Evolutionary conservation across 2,329 filamentous ascomycete genomes (phyloP).

Genomic region (Phyllosticta citriasiana): DNA sequence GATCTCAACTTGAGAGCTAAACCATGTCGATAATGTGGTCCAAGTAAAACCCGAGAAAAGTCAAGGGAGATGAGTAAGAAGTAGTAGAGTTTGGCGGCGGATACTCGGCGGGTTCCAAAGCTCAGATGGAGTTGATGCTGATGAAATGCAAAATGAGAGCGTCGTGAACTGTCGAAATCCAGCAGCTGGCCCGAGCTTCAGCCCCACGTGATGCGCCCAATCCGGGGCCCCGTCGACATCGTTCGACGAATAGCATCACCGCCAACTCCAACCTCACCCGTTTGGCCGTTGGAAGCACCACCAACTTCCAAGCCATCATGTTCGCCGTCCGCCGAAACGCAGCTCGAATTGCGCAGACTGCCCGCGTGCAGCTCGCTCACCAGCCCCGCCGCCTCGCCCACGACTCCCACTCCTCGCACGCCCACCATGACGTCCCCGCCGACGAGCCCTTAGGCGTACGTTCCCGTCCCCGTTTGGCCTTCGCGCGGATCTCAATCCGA

Average conservation of each 20-base stretch:
- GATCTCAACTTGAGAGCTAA: neutral
- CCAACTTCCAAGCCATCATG: constrained; percentile 24
- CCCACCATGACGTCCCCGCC: constrained; percentile 27
- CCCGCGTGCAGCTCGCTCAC: constrained; percentile 25
- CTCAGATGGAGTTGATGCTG: neutral
- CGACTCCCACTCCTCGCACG: constrained; percentile 16
- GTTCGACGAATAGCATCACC: neutral
- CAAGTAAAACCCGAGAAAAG: neutral
- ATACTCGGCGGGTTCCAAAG: neutral
- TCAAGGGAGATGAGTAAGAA: neutral
- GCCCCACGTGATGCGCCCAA: neutral
- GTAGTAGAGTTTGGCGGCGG: neutral
- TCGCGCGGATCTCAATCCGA: neutral
- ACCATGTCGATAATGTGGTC: no score
- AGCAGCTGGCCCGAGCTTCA: neutral
- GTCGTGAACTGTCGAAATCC: neutral
- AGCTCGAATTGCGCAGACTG: constrained; percentile 30
- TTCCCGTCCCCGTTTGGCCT: constrained; percentile 13
- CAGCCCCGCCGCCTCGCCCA: constrained; percentile 32
- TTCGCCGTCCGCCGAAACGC: constrained; percentile 37
- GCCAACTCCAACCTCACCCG: neutral
- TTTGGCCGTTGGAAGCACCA: neutral
- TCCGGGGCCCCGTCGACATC: neutral
- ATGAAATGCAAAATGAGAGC: neutral
- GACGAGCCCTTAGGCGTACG: constrained; percentile 44